Evolutionary conservation across 768 basidiomycete species (phyloP).

Genomic region (Russula brevipes): DNA sequence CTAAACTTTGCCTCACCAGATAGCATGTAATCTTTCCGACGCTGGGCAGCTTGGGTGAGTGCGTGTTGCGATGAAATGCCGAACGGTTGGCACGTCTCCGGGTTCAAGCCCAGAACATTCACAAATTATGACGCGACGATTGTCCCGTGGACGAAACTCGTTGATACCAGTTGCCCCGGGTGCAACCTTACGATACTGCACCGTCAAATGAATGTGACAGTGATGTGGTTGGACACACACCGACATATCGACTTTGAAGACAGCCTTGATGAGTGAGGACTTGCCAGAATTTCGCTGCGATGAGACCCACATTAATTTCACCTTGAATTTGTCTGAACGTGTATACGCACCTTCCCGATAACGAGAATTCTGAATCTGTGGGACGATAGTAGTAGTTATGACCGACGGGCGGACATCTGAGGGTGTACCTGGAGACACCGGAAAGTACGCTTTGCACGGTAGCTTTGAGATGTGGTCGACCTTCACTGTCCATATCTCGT

Average conservation of each 20-base stretch:
- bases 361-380: constrained; percentile 16
- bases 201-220: neutral
- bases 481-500: no score
- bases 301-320: neutral
- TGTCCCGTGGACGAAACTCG: neutral
- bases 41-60: neutral
- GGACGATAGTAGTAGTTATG: neutral
- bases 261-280: constrained; percentile 5
- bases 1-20: neutral
- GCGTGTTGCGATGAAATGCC: neutral
- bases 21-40: constrained; percentile 12
- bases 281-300: constrained; percentile 9
- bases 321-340: no score
- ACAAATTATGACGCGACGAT: neutral
- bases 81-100: neutral
- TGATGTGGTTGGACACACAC: neutral
- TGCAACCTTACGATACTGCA: neutral
- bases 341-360: constrained; percentile 6
- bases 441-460: neutral
- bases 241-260: constrained; percentile 9
- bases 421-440: constrained; percentile 4
- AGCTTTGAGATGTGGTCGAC: neutral
- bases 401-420: neutral
- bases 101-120: constrained; percentile 1
- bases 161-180: neutral